Conservation (phyloP, 2,329 filamentous ascomycete species). For the Alternaria novae-zelandiae region DNA sequence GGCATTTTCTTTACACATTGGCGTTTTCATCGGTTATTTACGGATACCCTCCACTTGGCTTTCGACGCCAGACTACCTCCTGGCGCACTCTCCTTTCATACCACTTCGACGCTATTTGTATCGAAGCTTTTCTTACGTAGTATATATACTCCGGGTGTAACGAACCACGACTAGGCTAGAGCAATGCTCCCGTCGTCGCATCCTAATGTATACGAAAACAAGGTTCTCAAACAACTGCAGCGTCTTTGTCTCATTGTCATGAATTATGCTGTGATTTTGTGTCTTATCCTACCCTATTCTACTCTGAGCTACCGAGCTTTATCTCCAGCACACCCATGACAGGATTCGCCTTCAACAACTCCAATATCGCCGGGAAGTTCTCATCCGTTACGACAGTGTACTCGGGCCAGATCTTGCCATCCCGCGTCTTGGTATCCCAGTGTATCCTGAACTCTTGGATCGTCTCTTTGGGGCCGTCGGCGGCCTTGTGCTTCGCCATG, state of each 20-base stretch:
- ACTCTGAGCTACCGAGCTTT: slow-evolving; percentile 31
- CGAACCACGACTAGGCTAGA: background rate
- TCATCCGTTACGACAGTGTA: slow-evolving; percentile 43
- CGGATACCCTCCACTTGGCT: slow-evolving; percentile 44
- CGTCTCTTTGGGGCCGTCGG: slow-evolving; percentile 23
- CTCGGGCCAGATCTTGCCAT: slow-evolving; percentile 44
- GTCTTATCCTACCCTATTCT: background rate
- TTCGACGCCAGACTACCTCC: background rate
- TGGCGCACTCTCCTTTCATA: background rate
- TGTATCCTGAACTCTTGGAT: slow-evolving; percentile 42
- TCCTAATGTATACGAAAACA: background rate
- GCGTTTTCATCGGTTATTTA: slow-evolving; percentile 25
- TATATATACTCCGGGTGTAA: background rate
- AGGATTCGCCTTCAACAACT: slow-evolving; percentile 32
- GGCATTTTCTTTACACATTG: slow-evolving; percentile 8
- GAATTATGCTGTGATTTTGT: background rate
- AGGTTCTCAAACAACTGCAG: background rate
- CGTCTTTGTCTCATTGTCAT: background rate
- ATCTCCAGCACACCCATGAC: slow-evolving; percentile 43
- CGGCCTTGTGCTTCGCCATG: slow-evolving; percentile 42
- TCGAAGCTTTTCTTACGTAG: background rate
- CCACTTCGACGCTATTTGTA: background rate
- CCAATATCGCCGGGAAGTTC: slow-evolving; percentile 37
- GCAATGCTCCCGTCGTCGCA: background rate
- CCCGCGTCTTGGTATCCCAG: slow-evolving; percentile 37